Evolutionary conservation across 1,284 basidiomycete genomes (phyloP), one percentile per base, ranked within the genome.

Genomic region (Ganoderma lucidum): DNA sequence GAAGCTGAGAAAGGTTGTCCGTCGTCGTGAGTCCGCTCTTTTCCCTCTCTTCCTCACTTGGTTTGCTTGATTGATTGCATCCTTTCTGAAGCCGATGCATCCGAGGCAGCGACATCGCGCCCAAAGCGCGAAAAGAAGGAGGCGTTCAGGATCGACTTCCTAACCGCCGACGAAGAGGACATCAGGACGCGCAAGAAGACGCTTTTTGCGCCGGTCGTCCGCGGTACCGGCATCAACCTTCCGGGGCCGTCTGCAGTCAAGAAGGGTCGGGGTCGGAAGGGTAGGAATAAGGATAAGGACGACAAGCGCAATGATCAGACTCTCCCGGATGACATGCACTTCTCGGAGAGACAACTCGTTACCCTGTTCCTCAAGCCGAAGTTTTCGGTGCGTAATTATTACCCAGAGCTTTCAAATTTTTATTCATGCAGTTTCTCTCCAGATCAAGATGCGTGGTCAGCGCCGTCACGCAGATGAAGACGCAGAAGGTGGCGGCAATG

Each of bases 251-350:
- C 85, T 1, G 64, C 74, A 2, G 73, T 81, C 62, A 83, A 84
- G 62, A 76, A 80, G 10, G 75, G 61, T 66, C 72, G 73, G 64
- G 80, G 79, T 35, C 87, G 83, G 79, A 90, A 87, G 78, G 80
- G 82, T 64, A 87, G 78, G 71, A 74, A 77, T 66, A 80, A 82
- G 74, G 81, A 82, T 44, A 79, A 86, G 75, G 88, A 89, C 74
- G 71, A 70, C 56, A 93, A 88, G 82, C 90, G 88, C 55, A 90
- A 93, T 68, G 90, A 95, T 69, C 93, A 96, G 77, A 87, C 91
- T 9, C 85, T 99, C 62, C 97, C 97, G 1, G 96, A 98, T 76
- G 97, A 99, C 80, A 98, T 97, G 91, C 97, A 99, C 80, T 99
- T 99, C 80, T 94, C 92, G 64, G 95, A 92, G 76, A 87, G 91